Percentiles rank a stretch among this genome's conserved stretches.
Conservation (phyloP, 306 rosid species). For the Trifolium dubium region DNA sequence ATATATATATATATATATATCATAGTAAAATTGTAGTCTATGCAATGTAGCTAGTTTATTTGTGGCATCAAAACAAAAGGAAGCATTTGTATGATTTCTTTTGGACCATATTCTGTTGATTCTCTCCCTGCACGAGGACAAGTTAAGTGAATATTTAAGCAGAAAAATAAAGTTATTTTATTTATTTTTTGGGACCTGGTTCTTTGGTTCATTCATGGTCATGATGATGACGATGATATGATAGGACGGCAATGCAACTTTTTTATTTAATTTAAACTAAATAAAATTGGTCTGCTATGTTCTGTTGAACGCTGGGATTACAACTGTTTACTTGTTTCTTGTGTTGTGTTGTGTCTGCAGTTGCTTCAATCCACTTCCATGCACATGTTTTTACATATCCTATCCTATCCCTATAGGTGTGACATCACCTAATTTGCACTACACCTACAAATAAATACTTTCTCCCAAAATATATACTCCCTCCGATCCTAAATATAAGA, state of each 20-base stretch:
- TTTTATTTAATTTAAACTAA: too few relatives aligned
- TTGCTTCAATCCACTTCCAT: constrained; percentile 6
- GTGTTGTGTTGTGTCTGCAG: background rate
- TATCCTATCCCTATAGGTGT: too few relatives aligned
- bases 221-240: constrained; percentile 31
- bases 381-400: background rate
- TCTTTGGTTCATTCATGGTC: background rate
- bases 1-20: too few relatives aligned
- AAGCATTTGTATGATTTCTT: constrained; percentile 10
- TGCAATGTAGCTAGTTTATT: too few relatives aligned
- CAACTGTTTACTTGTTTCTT: constrained; percentile 22
- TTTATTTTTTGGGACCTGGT: background rate
- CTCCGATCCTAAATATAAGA: too few relatives aligned
- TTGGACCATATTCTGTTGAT: constrained; percentile 28
- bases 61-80: background rate
- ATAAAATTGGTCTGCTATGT: too few relatives aligned
- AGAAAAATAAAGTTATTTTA: background rate
- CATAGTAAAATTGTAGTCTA: too few relatives aligned
- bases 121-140: constrained; percentile 38
- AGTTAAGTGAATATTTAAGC: too few relatives aligned
- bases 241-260: constrained; percentile 32
- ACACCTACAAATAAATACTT: too few relatives aligned
- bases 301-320: background rate
- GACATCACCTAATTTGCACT: too few relatives aligned
- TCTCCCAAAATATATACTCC: too few relatives aligned